phyloP scores from a whole-genome alignment of 2,329 filamentous ascomycete genomes.

The Rutstroemia sp. region DNA sequence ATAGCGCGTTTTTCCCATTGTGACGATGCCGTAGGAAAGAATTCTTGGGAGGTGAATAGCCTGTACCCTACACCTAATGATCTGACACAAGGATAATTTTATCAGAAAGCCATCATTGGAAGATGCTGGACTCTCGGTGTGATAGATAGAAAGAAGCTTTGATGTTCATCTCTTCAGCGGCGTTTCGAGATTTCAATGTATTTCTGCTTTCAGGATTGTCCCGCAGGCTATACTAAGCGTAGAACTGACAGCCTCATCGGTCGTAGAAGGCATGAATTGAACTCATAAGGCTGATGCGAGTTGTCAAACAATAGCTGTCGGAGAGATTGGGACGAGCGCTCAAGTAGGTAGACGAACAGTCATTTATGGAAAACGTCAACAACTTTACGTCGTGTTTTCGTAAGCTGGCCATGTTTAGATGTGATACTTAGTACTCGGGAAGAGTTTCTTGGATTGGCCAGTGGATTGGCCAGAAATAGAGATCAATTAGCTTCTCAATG shows the following conservation, averaged over 20 bases:
- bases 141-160: not conserved
- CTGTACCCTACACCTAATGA: not conserved
- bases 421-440: not conserved
- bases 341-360: not conserved
- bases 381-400: not conserved
- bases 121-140: not conserved
- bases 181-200: not conserved
- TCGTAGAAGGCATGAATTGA: conserved; percentile 5
- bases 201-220: not conserved
- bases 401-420: not conserved
- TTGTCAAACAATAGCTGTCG: conserved; percentile 7
- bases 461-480: too few species aligned
- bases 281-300: conserved; percentile 5
- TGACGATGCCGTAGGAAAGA: not conserved
- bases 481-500: too few species aligned
- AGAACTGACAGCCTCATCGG: not conserved
- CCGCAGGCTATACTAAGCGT: not conserved
- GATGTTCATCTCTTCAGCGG: conserved; percentile 7
- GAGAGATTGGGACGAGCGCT: not conserved
- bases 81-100: conserved; percentile 6
- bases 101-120: not conserved
- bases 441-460: not conserved
- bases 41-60: not conserved
- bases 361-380: not conserved
- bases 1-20: not conserved